These are phyloP conservation scores for Eleusine indica DNA, from an alignment of 176 grass and related monocot species.

Conservation along the genomic window DNA sequence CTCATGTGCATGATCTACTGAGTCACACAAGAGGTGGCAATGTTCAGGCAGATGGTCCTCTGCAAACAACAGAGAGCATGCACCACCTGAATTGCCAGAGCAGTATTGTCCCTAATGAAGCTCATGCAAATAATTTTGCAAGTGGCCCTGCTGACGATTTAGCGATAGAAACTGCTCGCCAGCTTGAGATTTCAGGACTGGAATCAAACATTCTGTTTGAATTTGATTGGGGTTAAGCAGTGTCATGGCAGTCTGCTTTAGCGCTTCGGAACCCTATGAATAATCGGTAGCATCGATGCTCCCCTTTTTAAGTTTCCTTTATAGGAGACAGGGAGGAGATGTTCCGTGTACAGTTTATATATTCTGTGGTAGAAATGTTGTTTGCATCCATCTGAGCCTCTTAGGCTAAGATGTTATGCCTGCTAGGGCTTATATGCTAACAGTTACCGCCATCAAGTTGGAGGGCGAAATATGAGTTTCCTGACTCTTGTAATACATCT, in stretches of 20 bases:
- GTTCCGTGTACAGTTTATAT: constrained; percentile 48
- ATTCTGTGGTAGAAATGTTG: constrained; percentile 31
- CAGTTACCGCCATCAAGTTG: constrained; percentile 14
- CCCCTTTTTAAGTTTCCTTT: constrained; percentile 38
- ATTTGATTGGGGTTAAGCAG: constrained; percentile 34
- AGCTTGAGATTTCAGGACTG: constrained; percentile 26
- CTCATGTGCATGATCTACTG: constrained; percentile 21
- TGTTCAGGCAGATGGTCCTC: constrained; percentile 24
- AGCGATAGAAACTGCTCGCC: constrained; percentile 22
- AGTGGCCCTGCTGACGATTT: constrained; percentile 18
- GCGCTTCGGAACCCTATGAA: constrained; percentile 21
- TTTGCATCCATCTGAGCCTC: constrained; percentile 14
- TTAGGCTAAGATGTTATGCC: neutral
- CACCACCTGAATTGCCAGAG: constrained; percentile 16
- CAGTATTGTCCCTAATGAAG: constrained; percentile 23
- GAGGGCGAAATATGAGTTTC: constrained; percentile 15
- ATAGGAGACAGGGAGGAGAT: constrained; percentile 17
- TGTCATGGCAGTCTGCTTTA: neutral
- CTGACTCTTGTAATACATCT: constrained; percentile 13
- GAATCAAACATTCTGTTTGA: constrained; percentile 47
- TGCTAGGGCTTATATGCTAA: constrained; percentile 18
- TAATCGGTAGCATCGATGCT: constrained; percentile 26
- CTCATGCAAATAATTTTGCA: constrained; percentile 24
- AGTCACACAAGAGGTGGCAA: constrained; percentile 9
- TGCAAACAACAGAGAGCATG: constrained; percentile 12